Conservation (phyloP, 73 alveolate genomes). For the Paramecium primaurelia region DNA sequence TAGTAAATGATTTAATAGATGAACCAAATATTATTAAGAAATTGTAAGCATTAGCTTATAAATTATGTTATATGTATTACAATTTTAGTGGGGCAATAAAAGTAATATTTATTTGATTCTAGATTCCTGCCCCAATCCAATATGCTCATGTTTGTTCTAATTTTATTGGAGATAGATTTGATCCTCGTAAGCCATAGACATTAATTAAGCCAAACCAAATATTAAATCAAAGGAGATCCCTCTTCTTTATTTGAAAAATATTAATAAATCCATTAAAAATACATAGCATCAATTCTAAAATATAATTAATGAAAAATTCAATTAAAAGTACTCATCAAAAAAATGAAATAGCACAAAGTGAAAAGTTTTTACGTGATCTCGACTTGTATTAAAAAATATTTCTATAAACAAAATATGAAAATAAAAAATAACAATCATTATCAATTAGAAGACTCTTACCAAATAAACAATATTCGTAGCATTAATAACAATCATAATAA, state of each 20-base stretch:
- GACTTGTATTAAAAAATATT: background rate
- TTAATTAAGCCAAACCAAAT: background rate
- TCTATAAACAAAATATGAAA: background rate
- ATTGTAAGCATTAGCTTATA: slow-evolving; percentile 69
- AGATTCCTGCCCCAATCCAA: slow-evolving; percentile 85
- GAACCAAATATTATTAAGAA: slow-evolving; percentile 78
- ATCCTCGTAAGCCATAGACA: slow-evolving; percentile 49
- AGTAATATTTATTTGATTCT: slow-evolving; percentile 31
- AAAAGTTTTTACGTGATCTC: background rate
- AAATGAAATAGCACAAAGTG: background rate
- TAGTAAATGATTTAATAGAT: slow-evolving; percentile 70
- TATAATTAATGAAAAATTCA: background rate
- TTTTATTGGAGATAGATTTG: slow-evolving; percentile 75
- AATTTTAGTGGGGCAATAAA: slow-evolving; percentile 92
- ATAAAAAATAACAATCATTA: background rate
- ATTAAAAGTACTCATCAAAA: background rate
- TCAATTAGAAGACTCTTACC: background rate
- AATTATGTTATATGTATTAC: slow-evolving; percentile 89
- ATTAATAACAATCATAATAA: background rate
- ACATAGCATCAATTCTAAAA: background rate
- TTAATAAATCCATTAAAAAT: background rate
- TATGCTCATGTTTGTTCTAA: slow-evolving; percentile 90
- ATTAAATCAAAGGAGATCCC: background rate
- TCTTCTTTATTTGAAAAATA: background rate
- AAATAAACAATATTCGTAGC: background rate